phyloP scores from a whole-genome alignment of 2,329 filamentous ascomycete species.

The Hysterium pulicare region DNA sequence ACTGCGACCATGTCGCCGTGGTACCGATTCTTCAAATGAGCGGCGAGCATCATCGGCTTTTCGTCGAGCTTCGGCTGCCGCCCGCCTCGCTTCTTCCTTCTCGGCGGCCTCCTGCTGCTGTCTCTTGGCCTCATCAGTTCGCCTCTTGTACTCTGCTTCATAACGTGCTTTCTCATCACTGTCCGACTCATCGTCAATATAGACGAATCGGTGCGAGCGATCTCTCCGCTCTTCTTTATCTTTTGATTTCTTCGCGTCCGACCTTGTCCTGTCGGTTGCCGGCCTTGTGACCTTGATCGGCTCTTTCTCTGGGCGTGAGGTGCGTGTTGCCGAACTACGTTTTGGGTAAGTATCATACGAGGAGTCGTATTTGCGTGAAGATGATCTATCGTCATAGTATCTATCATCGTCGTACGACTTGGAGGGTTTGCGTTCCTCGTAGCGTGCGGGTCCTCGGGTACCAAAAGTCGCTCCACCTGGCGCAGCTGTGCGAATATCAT shows the following conservation, averaged over 20 bases:
- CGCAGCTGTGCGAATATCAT: constrained; percentile 28
- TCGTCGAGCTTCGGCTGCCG: constrained; percentile 21
- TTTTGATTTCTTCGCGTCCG: constrained; percentile 38
- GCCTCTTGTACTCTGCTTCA: constrained; percentile 27
- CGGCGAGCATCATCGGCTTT: constrained; percentile 25
- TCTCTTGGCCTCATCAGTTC: constrained; percentile 24
- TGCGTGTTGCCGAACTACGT: constrained; percentile 21
- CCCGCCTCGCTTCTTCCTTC: constrained; percentile 5
- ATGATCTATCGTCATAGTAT: constrained; percentile 37
- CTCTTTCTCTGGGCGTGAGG: constrained; percentile 28
- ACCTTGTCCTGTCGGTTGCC: constrained; percentile 36
- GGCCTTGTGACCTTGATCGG: constrained; percentile 20
- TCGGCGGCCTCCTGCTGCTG: constrained; percentile 10
- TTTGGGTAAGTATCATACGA: constrained; percentile 35
- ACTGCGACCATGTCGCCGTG: constrained; percentile 6
- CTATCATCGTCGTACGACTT: constrained; percentile 27
- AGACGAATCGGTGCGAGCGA: constrained; percentile 34
- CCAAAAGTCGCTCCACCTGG: constrained; percentile 24
- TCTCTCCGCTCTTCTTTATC: constrained; percentile 41
- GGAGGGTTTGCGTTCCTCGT: constrained; percentile 32
- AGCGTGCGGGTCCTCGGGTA: constrained; percentile 19
- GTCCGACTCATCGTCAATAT: constrained; percentile 32
- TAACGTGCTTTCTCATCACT: constrained; percentile 26
- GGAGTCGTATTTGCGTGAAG: constrained; percentile 37
- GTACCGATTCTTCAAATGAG: constrained; percentile 19